Evolutionary conservation across 768 basidiomycete genomes (phyloP).

Genomic region (Calocybe gangraenosa): DNA sequence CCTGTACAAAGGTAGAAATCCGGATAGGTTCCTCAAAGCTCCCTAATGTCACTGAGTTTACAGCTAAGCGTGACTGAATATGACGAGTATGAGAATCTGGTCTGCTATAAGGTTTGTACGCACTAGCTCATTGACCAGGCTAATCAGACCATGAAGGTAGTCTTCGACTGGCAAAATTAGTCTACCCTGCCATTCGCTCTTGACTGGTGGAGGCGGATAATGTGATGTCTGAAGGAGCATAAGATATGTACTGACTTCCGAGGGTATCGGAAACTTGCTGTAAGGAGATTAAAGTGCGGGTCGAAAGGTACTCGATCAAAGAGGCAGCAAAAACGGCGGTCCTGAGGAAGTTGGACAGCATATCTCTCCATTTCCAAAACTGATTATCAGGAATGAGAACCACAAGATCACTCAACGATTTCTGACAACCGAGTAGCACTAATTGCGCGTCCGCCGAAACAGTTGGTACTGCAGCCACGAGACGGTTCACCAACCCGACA

Average conservation of each 20-base stretch:
- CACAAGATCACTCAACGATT: slow-evolving; percentile 47
- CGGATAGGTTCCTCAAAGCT: slow-evolving; percentile 76
- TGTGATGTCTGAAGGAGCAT: neutral
- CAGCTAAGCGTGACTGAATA: slow-evolving; percentile 66
- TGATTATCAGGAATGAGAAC: slow-evolving; percentile 62
- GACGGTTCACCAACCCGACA: neutral
- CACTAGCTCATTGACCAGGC: slow-evolving; percentile 77
- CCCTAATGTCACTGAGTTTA: slow-evolving; percentile 80
- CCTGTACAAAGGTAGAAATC: slow-evolving; percentile 78
- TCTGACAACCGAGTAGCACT: slow-evolving; percentile 50
- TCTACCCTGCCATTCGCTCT: slow-evolving; percentile 65
- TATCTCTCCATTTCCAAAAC: slow-evolving; percentile 82
- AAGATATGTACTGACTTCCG: slow-evolving; percentile 54
- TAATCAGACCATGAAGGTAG: slow-evolving; percentile 78
- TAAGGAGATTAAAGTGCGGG: slow-evolving; percentile 55
- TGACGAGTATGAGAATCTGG: neutral
- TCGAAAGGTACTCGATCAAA: slow-evolving; percentile 60
- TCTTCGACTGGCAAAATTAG: slow-evolving; percentile 67
- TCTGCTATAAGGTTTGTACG: slow-evolving; percentile 19
- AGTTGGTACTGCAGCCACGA: slow-evolving; percentile 44
- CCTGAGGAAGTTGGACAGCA: slow-evolving; percentile 72
- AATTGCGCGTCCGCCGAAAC: slow-evolving; percentile 57
- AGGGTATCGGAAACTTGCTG: slow-evolving; percentile 47
- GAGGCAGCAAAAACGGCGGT: slow-evolving; percentile 63
- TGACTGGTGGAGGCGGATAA: slow-evolving; percentile 50